Conservation (phyloP, 179 eudicot genomes). For the Beta lomatogona region DNA sequence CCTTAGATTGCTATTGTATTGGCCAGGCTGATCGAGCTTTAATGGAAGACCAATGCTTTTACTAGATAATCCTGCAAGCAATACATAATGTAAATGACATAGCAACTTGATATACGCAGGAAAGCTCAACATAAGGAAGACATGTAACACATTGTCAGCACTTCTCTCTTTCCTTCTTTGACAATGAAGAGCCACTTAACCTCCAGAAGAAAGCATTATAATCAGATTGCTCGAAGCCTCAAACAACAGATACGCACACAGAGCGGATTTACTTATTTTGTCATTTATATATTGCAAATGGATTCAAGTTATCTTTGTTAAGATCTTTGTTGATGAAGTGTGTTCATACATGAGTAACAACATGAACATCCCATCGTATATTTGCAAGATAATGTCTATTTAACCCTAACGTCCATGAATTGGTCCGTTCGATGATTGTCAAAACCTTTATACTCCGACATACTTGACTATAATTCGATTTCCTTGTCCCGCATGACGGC, state of each 20-base stretch:
- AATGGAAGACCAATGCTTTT: slow-evolving; percentile 33
- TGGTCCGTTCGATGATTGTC: neutral
- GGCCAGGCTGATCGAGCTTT: slow-evolving; percentile 37
- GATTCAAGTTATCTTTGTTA: neutral
- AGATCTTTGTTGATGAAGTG: neutral
- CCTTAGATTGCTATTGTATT: slow-evolving; percentile 33
- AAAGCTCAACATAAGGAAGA: neutral
- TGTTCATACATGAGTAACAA: neutral
- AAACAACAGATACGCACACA: neutral
- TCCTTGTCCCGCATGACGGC: too few species aligned
- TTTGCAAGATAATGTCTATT: too few species aligned
- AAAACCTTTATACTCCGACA: neutral
- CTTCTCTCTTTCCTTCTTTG: neutral
- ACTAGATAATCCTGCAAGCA: slow-evolving; percentile 47
- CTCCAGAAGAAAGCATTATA: neutral
- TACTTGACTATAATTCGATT: neutral
- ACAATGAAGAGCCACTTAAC: neutral
- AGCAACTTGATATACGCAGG: neutral
- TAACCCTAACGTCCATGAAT: neutral
- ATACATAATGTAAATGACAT: neutral
- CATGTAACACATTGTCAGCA: neutral
- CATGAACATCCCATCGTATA: neutral
- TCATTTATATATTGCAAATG: neutral
- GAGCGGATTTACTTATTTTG: neutral
- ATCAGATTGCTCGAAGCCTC: neutral